Base-by-base conservation (phyloP, 2,329 filamentous ascomycete genomes). In the Nemania sp. region DNA sequence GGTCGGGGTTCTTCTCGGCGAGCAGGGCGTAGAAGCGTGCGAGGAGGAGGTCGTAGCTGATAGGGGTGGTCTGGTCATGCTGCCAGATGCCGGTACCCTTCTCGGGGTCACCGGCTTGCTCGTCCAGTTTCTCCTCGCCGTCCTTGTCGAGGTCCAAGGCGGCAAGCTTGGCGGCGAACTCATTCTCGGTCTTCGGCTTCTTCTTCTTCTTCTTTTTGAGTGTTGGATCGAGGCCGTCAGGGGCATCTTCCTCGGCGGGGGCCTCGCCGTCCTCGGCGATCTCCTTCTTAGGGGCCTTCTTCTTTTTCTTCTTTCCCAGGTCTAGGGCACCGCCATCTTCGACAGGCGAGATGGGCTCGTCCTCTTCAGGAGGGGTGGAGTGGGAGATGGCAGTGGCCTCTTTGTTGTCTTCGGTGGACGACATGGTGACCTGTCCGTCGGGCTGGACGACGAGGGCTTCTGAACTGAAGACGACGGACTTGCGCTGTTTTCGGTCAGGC, bases 1-100 rank as follows among this genome's bases (percentile, higher is more conserved):
- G 90, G 76, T 99, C 95, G 71, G 95, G 95, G 83, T 99, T 96
- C 83, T 96, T 93, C 79, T 94, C 91, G 78, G 95, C 88, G 66
- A 99, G 87, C 68, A 96, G 90, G 74, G 87, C 89, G 86, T 97
- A 99, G 85, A 99, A 99, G 69, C 95, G 91, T 73, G 84, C 85
- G 67, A 98, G 88, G 52, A 99, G 87, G 65, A 92, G 84, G 72
- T 87, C 85, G 84, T 97, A 99, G 74, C 84, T 87, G 78, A 98
- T 92, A 66, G 87, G 77, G 74, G 87, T 87, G 59, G 85, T 87
- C 76, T 89, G 86, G 73, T 93, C 87, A 81, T 97, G 92, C 67
- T 84, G 80, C 91, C 92, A 97, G 79, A 97, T 90, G 64, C 93
- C 93, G 45, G 92, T 97, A 68, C 93, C 93, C 75, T 88, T 85